Evolutionary conservation across 2,329 filamentous ascomycete species (phyloP), one percentile per base, ranked within the genome.

Genomic region (Cercospora beticola): DNA sequence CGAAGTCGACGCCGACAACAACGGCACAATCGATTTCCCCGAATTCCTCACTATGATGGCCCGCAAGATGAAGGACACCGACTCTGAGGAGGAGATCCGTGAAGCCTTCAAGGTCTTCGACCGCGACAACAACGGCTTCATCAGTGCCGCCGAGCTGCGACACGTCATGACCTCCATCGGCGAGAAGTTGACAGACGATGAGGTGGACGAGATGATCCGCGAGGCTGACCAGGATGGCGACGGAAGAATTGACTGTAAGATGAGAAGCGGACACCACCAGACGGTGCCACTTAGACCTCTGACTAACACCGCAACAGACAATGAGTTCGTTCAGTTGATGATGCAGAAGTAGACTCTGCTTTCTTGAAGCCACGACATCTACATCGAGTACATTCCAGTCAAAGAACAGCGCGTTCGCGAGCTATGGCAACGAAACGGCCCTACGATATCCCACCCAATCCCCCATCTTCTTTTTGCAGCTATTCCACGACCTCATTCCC

Each of bases 41-140:
- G 87, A 89, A 77, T 90, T 90, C 81, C 84, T 89, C 69, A 86
- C 85, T 72, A 88, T 89, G 85, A 89, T 89, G 87, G 86, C 87
- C 64, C 84, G 84, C 76, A 86, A 86, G 75, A 87, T 87, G 80
- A 86, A 86, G 79, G 85, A 87, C 74, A 85, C 85, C 67, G 86
- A 89, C 78, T 85, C 86, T 63, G 87, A 89, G 78, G 83, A 88
- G 78, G 88, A 90, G 79, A 88, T 89, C 77, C 83, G 86, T 74
- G 86, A 87, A 77, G 88, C 88, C 63, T 90, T 89, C 83, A 85
- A 86, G 79, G 87, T 89, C 76, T 89, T 90, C 78, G 88, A 90
- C 79, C 85, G 86, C 76, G 88, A 90, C 76, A 86, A 86, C 79
- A 88, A 87, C 77, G 88, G 88, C 73, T 88, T 87, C 77, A 90